Evolutionary conservation across 805 yeast species (phyloP).

Genomic region (Komagataella kurtzmanii): DNA sequence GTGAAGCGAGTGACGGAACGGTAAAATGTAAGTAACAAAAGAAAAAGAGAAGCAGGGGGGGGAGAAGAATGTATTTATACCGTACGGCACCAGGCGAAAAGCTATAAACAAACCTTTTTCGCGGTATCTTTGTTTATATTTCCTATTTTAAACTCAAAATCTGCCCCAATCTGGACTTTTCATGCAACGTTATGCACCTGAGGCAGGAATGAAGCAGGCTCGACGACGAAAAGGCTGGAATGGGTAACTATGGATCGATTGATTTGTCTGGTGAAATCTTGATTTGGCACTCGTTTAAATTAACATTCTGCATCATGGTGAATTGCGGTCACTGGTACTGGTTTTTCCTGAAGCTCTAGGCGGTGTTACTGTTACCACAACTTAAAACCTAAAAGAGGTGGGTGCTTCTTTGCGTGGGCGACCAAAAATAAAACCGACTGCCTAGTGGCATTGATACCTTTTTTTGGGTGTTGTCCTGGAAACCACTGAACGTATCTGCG

Average conservation of each 20-base stretch:
- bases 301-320: neutral
- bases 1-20: conserved; percentile 17
- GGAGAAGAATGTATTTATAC: neutral
- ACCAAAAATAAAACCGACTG: too few relatives aligned
- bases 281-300: neutral
- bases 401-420: neutral
- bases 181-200: neutral
- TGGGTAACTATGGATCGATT: neutral
- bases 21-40: conserved; percentile 2
- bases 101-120: neutral
- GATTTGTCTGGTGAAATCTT: neutral
- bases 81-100: neutral
- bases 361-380: neutral
- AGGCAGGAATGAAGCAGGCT: neutral
- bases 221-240: neutral
- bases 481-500: neutral
- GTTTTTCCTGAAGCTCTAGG: neutral
- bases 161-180: neutral
- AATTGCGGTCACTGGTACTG: neutral
- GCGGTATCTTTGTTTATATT: neutral
- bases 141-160: neutral
- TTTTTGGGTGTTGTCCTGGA: neutral
- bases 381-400: neutral
- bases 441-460: neutral
- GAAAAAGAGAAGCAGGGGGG: conserved; percentile 1